Percentiles rank a stretch among this genome's conserved stretches.
Evolutionary conservation across 2,329 filamentous ascomycete genomes (phyloP).

Genomic region (Stagonosporopsis cucurbitacearum): DNA sequence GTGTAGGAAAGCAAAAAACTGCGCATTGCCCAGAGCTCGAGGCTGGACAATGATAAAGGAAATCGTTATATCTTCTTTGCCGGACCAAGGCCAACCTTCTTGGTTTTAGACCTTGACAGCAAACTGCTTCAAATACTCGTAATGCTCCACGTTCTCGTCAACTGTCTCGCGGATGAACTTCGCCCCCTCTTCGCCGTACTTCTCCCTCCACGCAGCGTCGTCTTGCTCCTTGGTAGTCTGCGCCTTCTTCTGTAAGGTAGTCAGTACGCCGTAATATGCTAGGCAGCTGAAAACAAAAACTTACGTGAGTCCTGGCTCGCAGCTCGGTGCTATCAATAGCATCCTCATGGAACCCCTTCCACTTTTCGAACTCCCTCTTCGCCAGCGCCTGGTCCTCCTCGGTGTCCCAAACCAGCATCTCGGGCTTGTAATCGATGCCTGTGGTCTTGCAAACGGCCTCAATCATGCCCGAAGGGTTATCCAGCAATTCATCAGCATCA

Average conservation of each 20-base stretch:
- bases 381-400: slow-evolving; percentile 74
- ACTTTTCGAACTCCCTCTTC: slow-evolving; percentile 85
- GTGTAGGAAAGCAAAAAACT: not conserved
- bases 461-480: slow-evolving; percentile 78
- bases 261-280: slow-evolving; percentile 12
- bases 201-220: slow-evolving; percentile 73
- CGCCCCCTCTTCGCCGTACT: slow-evolving; percentile 75
- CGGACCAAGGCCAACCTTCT: slow-evolving; percentile 20
- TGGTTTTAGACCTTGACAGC: slow-evolving; percentile 60
- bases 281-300: slow-evolving; percentile 28
- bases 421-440: slow-evolving; percentile 74
- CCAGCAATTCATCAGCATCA: slow-evolving; percentile 92
- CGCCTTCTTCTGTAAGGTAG: slow-evolving; percentile 61
- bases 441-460: slow-evolving; percentile 81
- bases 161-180: slow-evolving; percentile 74
- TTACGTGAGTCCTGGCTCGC: slow-evolving; percentile 69
- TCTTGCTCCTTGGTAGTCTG: slow-evolving; percentile 69
- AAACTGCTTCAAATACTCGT: slow-evolving; percentile 83
- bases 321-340: slow-evolving; percentile 82
- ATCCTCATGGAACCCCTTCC: slow-evolving; percentile 96
- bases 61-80: not conserved
- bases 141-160: slow-evolving; percentile 73
- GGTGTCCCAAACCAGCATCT: slow-evolving; percentile 86
- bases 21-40: not conserved
- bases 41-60: not conserved